A percentile compares a stretch with the other conserved stretches of the same genome.
Evolutionary conservation across 2,329 filamentous ascomycete species (phyloP).

Genomic region (Colletotrichum trifolii): DNA sequence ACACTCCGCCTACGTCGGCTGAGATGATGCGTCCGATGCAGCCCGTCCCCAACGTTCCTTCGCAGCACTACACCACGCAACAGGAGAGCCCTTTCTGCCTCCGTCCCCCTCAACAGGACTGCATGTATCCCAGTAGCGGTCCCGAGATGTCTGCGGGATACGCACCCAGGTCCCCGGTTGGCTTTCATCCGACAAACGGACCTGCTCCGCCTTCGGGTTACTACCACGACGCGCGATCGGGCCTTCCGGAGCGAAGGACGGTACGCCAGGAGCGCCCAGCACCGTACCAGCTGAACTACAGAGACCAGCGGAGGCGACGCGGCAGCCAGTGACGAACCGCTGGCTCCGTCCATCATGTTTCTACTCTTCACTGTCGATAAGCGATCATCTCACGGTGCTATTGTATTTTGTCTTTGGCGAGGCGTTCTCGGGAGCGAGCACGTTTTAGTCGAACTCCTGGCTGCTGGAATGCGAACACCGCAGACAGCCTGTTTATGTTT

Average conservation of each 20-base stretch:
- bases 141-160: conserved; percentile 26
- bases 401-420: conserved; percentile 21
- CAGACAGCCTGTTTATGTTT: conserved; percentile 1
- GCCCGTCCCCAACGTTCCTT: conserved; percentile 15
- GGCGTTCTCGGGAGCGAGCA: conserved; percentile 20
- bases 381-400: conserved; percentile 15
- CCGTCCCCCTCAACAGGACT: conserved; percentile 17
- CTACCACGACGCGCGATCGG: conserved; percentile 28
- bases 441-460: neutral
- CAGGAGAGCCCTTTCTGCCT: conserved; percentile 29
- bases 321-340: conserved; percentile 19
- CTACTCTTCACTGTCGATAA: neutral
- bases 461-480: conserved; percentile 12
- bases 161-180: conserved; percentile 28
- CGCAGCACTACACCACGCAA: conserved; percentile 31
- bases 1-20: conserved; percentile 25
- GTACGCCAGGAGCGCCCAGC: conserved; percentile 30
- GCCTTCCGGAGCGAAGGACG: conserved; percentile 28
- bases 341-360: neutral
- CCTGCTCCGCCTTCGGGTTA: conserved; percentile 9
- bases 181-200: conserved; percentile 4
- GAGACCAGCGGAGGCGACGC: conserved; percentile 27
- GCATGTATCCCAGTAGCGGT: conserved; percentile 20
- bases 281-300: conserved; percentile 30
- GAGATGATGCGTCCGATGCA: conserved; percentile 35